phyloP scores from a whole-genome alignment of 208 protist species.

The Porcisia deanei region DNA sequence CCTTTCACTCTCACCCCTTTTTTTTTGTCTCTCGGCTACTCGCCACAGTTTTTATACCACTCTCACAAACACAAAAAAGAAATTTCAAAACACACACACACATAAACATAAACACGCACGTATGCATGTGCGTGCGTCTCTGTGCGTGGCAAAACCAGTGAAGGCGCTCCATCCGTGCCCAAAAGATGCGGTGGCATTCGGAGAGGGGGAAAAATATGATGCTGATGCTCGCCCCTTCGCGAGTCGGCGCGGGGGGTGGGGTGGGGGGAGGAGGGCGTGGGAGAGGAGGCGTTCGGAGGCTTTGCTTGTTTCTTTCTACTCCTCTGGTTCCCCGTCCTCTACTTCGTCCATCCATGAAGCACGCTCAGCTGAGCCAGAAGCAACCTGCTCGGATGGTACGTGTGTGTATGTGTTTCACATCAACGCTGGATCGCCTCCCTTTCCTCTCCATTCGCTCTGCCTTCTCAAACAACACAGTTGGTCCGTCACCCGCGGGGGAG shows the following conservation, averaged over 20 bases:
- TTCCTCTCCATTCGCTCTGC: constrained; percentile 5
- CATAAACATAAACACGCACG: background rate
- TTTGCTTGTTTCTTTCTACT: background rate
- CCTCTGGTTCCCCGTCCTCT: background rate
- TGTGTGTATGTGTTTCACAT: background rate
- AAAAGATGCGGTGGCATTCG: too few relatives aligned
- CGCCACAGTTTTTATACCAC: too few relatives aligned
- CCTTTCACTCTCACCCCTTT: too few relatives aligned
- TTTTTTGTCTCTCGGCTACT: too few relatives aligned
- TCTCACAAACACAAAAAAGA: too few relatives aligned
- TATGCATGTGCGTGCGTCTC: background rate
- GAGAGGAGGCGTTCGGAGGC: background rate
- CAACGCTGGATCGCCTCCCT: background rate
- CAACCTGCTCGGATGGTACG: background rate
- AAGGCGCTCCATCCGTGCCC: too few relatives aligned
- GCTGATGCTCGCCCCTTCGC: too few relatives aligned
- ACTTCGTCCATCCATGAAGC: background rate
- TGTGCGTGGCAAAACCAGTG: background rate
- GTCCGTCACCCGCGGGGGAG: too few relatives aligned
- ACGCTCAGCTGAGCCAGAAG: background rate
- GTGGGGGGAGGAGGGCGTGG: background rate
- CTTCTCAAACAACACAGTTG: background rate
- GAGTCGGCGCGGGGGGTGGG: too few relatives aligned
- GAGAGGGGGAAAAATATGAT: background rate
- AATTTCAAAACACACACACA: background rate